phyloP scores from a whole-genome alignment of 805 yeast species.

The Cyberlindnera galapagoensis region DNA sequence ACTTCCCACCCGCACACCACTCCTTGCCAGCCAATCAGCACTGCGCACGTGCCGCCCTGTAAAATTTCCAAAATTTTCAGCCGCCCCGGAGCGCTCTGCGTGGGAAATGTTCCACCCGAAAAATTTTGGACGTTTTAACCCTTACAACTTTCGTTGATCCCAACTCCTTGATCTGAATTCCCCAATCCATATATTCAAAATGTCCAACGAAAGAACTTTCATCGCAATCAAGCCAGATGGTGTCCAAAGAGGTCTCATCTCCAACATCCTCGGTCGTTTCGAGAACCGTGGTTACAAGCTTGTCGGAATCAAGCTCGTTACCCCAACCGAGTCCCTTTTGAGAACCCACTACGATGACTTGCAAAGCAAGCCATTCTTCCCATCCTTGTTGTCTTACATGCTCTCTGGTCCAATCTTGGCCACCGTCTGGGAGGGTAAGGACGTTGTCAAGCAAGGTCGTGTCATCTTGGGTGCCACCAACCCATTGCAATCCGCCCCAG shows the following conservation, averaged over 20 bases:
- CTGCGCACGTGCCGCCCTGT: too few relatives aligned
- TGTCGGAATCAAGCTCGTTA: slow-evolving; percentile 88
- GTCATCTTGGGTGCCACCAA: slow-evolving; percentile 97
- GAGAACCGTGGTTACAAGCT: slow-evolving; percentile 97
- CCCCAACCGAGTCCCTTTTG: slow-evolving; percentile 81
- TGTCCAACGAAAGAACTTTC: slow-evolving; percentile 71
- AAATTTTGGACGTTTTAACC: too few relatives aligned
- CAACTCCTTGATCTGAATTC: too few relatives aligned
- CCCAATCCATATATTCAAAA: slow-evolving; percentile 8
- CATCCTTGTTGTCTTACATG: slow-evolving; percentile 94
- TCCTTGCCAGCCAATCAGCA: too few relatives aligned
- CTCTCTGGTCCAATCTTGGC: slow-evolving; percentile 97
- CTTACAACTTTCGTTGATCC: too few relatives aligned
- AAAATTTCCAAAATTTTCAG: too few relatives aligned
- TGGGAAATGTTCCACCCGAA: too few relatives aligned
- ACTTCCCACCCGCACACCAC: too few relatives aligned
- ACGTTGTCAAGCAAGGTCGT: slow-evolving; percentile 98
- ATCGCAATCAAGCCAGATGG: slow-evolving; percentile 98
- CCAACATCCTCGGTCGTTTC: slow-evolving; percentile 86
- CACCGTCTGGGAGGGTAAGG: slow-evolving; percentile 99
- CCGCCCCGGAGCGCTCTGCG: too few relatives aligned
- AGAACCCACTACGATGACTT: slow-evolving; percentile 95
- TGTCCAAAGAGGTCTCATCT: slow-evolving; percentile 96
- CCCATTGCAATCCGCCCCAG: slow-evolving; percentile 96
- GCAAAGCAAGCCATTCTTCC: slow-evolving; percentile 96